Evolutionary conservation across 257 asterid species (phyloP).

Genomic region (Rhazya stricta): DNA sequence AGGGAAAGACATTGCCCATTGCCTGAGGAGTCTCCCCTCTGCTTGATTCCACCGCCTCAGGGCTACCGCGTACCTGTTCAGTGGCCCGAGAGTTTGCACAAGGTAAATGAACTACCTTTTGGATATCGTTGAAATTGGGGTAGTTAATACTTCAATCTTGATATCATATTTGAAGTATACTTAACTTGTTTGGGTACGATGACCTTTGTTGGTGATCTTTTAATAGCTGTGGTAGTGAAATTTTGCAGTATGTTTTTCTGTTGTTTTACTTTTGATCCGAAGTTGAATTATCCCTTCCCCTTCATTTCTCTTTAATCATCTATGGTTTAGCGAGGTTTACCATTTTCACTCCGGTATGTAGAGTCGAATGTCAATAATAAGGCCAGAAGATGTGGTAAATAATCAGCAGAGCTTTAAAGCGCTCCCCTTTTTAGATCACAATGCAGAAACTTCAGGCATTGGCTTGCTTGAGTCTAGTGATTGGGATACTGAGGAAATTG

Average conservation of each 20-base stretch:
- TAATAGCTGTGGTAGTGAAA: background rate
- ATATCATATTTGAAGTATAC: background rate
- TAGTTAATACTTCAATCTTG: background rate
- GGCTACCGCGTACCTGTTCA: slow-evolving; percentile 79
- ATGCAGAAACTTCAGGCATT: background rate
- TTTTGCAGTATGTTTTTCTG: background rate
- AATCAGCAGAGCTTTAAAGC: background rate
- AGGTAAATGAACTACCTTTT: slow-evolving; percentile 33
- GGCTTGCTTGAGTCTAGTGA: background rate
- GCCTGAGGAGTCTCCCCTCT: slow-evolving; percentile 67
- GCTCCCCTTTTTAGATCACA: background rate
- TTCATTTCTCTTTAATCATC: background rate
- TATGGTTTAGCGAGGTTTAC: background rate
- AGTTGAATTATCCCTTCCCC: background rate
- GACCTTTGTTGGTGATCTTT: background rate
- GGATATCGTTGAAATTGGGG: background rate
- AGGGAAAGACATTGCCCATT: slow-evolving; percentile 97
- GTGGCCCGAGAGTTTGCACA: slow-evolving; percentile 93
- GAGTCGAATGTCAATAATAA: background rate
- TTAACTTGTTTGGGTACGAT: background rate
- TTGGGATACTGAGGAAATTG: background rate
- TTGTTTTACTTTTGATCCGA: background rate
- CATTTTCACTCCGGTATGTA: background rate
- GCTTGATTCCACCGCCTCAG: slow-evolving; percentile 86
- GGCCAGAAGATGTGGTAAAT: background rate